Evolutionary conservation across 257 asterid genomes (phyloP).

Genomic region (Solanum ossicruentum): DNA sequence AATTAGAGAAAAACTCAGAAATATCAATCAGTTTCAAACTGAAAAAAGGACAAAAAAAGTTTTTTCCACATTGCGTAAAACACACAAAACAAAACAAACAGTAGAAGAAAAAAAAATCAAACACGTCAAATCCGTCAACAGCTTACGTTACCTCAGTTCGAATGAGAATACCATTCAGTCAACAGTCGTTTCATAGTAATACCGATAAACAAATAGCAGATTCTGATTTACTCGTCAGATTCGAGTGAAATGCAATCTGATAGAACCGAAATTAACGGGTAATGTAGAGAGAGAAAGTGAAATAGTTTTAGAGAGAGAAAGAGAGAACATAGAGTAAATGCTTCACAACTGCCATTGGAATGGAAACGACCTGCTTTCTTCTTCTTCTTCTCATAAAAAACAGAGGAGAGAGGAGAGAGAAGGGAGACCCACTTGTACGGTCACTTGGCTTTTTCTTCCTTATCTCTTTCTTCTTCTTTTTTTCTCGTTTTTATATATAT

Average conservation of each 20-base stretch:
- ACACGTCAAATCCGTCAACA: background rate
- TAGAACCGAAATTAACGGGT: background rate
- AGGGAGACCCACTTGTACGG: constrained; percentile 30
- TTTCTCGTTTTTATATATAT: no score
- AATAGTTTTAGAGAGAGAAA: background rate
- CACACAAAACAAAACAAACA: background rate
- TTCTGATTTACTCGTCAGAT: background rate
- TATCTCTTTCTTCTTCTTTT: background rate
- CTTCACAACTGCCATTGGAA: constrained; percentile 48
- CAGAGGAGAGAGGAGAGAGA: background rate
- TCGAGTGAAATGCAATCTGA: background rate
- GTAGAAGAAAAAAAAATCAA: background rate
- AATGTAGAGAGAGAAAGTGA: background rate
- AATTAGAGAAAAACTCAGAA: background rate
- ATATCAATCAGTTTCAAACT: background rate
- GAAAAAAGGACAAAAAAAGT: no score
- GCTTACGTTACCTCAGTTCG: background rate
- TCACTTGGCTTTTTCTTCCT: background rate
- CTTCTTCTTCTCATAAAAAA: constrained; percentile 12
- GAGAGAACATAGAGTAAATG: constrained; percentile 35
- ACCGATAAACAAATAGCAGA: background rate
- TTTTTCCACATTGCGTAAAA: background rate
- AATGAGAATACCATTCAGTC: background rate
- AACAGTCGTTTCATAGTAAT: background rate
- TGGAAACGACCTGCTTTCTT: constrained; percentile 29